These are phyloP conservation scores for Aquilaria malaccensis DNA, from an alignment of 345 rosid genomes.

Conservation along the genomic window DNA sequence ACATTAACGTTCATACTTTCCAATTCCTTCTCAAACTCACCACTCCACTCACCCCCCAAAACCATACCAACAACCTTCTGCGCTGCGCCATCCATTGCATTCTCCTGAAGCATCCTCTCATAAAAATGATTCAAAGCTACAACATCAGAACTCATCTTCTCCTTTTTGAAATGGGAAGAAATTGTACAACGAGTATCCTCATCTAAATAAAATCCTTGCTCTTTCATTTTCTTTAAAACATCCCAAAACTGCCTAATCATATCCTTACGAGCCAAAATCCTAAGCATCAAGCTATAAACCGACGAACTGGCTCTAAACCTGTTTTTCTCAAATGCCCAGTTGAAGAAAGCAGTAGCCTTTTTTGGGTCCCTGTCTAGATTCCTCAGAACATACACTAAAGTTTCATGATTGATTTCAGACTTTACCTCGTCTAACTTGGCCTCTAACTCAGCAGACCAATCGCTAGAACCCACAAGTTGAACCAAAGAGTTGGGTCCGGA, in stretches of 20 bases:
- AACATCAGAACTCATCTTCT: conserved; percentile 40
- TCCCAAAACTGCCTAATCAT: conserved; percentile 65
- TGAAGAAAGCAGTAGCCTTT: conserved; percentile 55
- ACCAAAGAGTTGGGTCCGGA: conserved; percentile 38
- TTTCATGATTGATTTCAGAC: conserved; percentile 43
- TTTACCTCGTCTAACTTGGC: conserved; percentile 27
- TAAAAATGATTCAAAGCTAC: conserved; percentile 58
- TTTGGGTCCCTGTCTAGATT: conserved; percentile 46
- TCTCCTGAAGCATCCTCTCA: conserved; percentile 60
- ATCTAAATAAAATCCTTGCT: conserved; percentile 55
- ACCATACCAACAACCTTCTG: conserved; percentile 33
- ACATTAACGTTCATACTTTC: conserved; percentile 35
- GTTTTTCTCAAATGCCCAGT: conserved; percentile 51
- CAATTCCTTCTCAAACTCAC: conserved; percentile 50
- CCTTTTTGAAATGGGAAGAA: conserved; percentile 33
- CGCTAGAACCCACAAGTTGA: conserved; percentile 31
- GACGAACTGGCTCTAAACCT: conserved; percentile 58
- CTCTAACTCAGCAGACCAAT: conserved; percentile 52
- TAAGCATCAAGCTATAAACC: conserved; percentile 56
- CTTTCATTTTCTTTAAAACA: conserved; percentile 53
- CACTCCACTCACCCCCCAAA: conserved; percentile 34
- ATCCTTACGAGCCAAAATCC: conserved; percentile 39
- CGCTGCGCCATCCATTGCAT: conserved; percentile 37
- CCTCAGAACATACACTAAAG: conserved; percentile 54
- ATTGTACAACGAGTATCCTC: conserved; percentile 58